phyloP scores from a whole-genome alignment of 2,329 filamentous ascomycete species.

The Albifimbria verrucaria region DNA sequence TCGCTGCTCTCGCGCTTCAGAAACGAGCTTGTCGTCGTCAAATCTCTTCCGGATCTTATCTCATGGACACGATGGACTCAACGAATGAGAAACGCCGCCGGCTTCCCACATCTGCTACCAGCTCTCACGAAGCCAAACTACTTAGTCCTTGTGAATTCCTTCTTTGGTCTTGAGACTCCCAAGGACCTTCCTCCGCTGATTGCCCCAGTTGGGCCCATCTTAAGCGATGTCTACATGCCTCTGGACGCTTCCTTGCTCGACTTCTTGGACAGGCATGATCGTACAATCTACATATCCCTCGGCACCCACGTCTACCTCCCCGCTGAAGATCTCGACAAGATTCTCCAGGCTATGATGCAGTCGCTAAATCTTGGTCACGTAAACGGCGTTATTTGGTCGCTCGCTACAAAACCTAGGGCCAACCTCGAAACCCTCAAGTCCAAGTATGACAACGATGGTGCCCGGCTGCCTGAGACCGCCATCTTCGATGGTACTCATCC shows the following conservation, averaged over 20 bases:
- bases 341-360: conserved; percentile 27
- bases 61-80: conserved; percentile 25
- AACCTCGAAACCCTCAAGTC: conserved; percentile 16
- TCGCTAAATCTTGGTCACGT: conserved; percentile 22
- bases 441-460: conserved; percentile 10
- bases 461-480: conserved; percentile 4
- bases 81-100: conserved; percentile 29
- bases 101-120: conserved; percentile 27
- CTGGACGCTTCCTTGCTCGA: conserved; percentile 19
- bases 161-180: conserved; percentile 38
- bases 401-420: conserved; percentile 18
- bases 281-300: conserved; percentile 36
- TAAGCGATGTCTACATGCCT: conserved; percentile 29
- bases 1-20: conserved; percentile 32
- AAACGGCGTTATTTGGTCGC: conserved; percentile 38
- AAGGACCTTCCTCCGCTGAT: conserved; percentile 38
- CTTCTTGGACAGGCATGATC: conserved; percentile 29
- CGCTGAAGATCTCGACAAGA: conserved; percentile 22
- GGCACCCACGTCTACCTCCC: conserved; percentile 37
- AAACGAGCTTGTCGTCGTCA: conserved; percentile 29
- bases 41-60: conserved; percentile 25
- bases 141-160: conserved; percentile 40
- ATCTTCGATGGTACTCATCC: conserved; percentile 26
- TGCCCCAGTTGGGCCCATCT: conserved; percentile 35
- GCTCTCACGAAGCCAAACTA: conserved; percentile 33